Base-by-base conservation (phyloP, 768 basidiomycete species). In the Boletus rubropictus region DNA sequence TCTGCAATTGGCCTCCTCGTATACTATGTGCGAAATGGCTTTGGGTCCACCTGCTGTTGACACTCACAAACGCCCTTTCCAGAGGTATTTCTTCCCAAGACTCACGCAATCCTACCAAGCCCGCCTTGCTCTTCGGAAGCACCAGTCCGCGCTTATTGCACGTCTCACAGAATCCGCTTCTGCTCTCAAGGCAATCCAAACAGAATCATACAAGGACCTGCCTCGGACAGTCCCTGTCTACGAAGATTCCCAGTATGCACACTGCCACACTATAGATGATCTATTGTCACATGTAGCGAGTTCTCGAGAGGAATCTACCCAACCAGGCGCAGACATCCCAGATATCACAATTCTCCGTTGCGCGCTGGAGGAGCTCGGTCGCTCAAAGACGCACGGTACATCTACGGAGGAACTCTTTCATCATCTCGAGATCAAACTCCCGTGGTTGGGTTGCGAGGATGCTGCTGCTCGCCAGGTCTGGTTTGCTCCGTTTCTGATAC, bases 21-120 rank as follows among this genome's bases (percentile, higher is more conserved):
- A 38, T 89, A 86, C 66, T 79, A 85, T 53, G 86, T 88, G 57
- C 51, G 82, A 36, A 31, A 20, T 21, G 6, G 12, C 28, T 37
- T n/a, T 25, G 29, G 12, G 20, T 20, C 21, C 4, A 3, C 24
- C 14, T 22, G 8, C 18, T 45, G 9, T 41, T 28, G 22, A 49
- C 18, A 27, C 53, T 59, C 46, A 57, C 33, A 20, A 12, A 43
- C 42, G n/a, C 25, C 17, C 2, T n/a, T 18, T 39, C 4, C 49
- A 89, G 87, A 78, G 79, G 29, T 79, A 81, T 56, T 68, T 90
- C 20, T 75, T 87, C 21, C 87, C 87, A 4, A 79, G 79, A 27
- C 74, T 90, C 10, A 62, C 75, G 2, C 74, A 69, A 39, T 79
- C 83, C 1, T 73, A 72, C 22, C 61, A 76, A 24, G 86, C 87